Evolutionary conservation across 345 rosid species (phyloP), one percentile per base, ranked within the genome.

Genomic region (Aegle marmelos): DNA sequence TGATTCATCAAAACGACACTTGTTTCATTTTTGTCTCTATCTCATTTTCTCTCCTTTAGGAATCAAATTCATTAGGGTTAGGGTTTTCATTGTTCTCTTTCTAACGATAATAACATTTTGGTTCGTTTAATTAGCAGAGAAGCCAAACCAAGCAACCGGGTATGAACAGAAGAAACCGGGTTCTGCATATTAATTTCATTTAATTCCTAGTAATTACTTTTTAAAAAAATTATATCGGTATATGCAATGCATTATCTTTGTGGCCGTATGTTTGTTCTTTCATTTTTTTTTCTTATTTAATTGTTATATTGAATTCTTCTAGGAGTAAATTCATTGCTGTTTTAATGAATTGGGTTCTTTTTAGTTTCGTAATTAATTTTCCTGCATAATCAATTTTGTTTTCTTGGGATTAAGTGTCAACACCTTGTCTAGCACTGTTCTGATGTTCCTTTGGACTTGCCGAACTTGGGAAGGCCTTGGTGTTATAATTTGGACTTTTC

Each of bases 1-100:
- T 58, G 80, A 82, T 77, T 75, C 72, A 76, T 82, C 73, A 30
- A 79, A 81, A 79, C 80, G 82, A 84, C 83, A 82, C 81, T 78
- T 78, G 83, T 80, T 85, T 36, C 70, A 33, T 75, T 80, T 77
- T 68, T 59, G 8, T 30, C 75, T 73, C 77, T 73, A 69, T 80
- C 59, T 75, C 78, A 67, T 17, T 75, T 39, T 78, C 83, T 65
- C 80, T 34, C 37, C 27, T 30, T 2, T 79, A 54, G 75, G 45
- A 25, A 27, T 34, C 62, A 57, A 25, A 1, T 74, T 80, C 82
- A 73, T 77, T 83, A 83, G 87, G 88, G 82, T 83, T 85, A 81
- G 45, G 86, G 74, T 72, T 72, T 59, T 58, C 30, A n/a, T 33
- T 24, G 36, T 3, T 58, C 50, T 57, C 39, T 9, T 22, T 10